Conservation (phyloP, 176 grass and related monocot species). For the Raddia guianensis region DNA sequence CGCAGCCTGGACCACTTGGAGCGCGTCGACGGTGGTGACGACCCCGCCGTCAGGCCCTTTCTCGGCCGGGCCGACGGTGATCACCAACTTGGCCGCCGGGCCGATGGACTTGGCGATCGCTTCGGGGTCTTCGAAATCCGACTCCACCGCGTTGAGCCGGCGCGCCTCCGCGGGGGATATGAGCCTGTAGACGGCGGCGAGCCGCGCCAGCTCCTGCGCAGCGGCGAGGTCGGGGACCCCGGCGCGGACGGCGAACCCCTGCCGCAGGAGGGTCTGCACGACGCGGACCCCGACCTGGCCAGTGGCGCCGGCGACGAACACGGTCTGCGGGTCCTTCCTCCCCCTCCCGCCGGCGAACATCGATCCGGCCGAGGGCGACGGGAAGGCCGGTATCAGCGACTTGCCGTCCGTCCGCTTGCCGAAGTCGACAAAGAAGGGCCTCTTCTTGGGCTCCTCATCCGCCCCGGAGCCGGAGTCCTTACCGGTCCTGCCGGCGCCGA, state of each 20-base stretch:
- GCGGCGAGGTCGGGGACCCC: constrained; percentile 74
- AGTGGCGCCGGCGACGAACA: constrained; percentile 89
- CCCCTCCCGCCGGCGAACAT: constrained; percentile 48
- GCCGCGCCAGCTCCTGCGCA: constrained; percentile 77
- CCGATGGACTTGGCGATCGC: constrained; percentile 94
- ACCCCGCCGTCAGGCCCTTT: constrained; percentile 54
- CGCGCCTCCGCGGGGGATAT: constrained; percentile 77
- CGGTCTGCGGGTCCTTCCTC: constrained; percentile 70
- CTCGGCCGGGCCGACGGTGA: constrained; percentile 69
- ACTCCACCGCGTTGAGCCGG: constrained; percentile 74
- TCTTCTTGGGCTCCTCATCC: constrained; percentile 58
- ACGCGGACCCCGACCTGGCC: constrained; percentile 78
- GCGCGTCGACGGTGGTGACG: constrained; percentile 80
- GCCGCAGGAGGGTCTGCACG: constrained; percentile 71
- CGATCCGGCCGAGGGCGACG: constrained; percentile 34
- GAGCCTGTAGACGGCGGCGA: constrained; percentile 66
- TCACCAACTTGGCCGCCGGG: constrained; percentile 81
- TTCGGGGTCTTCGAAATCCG: constrained; percentile 58
- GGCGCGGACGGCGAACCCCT: constrained; percentile 74
- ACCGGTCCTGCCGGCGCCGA: constrained; percentile 36
- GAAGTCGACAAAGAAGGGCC: constrained; percentile 64
- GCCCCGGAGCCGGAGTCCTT: constrained; percentile 29
- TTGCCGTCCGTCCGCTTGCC: constrained; percentile 55
- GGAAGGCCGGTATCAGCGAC: constrained; percentile 68
- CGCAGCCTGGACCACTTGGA: constrained; percentile 81